Base-by-base conservation (phyloP, 2,329 filamentous ascomycete species). In the Aspergillus cejpii region DNA sequence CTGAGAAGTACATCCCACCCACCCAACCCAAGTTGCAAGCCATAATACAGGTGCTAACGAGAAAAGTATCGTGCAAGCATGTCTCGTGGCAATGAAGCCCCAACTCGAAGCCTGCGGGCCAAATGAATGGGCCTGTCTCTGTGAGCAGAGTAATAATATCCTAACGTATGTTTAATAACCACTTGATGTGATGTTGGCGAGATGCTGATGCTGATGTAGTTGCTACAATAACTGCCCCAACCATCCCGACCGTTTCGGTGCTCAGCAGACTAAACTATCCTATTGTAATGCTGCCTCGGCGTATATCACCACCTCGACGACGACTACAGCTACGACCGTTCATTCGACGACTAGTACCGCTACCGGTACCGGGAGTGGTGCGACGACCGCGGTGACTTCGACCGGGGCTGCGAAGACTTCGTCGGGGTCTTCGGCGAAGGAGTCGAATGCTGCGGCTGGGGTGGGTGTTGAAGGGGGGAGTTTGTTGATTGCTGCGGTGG, bases 141-240 rank as follows among this genome's bases (percentile, higher is more conserved):
- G 80, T 65, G 66, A 72, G 39, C 72, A 76, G 54, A 77, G 75
- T 61, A 73, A 60, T 28, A 71, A 76, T 42, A 67, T 79, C 27
- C 54, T 77, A 52, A 77, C 72, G 73, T 74, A 58, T 37, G 48
- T 37, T 3, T 19, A 37, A 43, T 17, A 3, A 64, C 53, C n/a
- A 14, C 3, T 56, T 52, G 10, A 17, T 36, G 23, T 41, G 24
- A 26, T n/a, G n/a, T 23, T 31, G 6, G 37, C 6, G 10, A 15
- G 12, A 37, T n/a, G 11, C 26, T 14, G 40, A 27, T 17, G 3
- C 15, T 7, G 11, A 6, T 11, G 45, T 47, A 75, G 73, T 24
- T 83, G 80, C 74, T 83, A 80, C 69, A 76, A 77, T 70, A 79
- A 80, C 70, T 83, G 81, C 68, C 78, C 79, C 41, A 63, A 68